phyloP scores from a whole-genome alignment of 192 early-diverging fungal species.

The Linderina pennispora region DNA sequence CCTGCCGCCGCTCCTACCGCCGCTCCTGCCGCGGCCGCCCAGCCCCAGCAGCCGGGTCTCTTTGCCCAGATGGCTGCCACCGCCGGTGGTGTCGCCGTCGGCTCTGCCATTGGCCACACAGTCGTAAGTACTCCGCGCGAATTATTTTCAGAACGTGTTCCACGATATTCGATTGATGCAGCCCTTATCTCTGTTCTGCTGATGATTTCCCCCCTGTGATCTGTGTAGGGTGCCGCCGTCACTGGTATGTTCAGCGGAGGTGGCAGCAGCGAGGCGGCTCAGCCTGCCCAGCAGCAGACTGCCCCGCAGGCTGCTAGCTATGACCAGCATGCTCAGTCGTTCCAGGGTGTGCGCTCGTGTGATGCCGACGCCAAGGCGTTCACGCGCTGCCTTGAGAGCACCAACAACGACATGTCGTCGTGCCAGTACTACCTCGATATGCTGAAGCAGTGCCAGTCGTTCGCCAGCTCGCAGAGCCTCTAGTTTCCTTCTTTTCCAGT shows the following conservation, averaged over 20 bases:
- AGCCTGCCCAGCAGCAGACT: constrained; percentile 32
- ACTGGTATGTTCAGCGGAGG: constrained; percentile 45
- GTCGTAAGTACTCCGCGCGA: constrained; percentile 47
- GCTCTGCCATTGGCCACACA: constrained; percentile 69
- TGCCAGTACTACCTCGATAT: constrained; percentile 92
- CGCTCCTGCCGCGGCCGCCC: constrained; percentile 24
- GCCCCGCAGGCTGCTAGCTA: constrained; percentile 8
- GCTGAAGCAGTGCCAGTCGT: constrained; percentile 80
- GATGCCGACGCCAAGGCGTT: constrained; percentile 79
- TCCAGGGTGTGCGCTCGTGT: constrained; percentile 34
- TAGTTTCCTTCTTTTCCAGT: background rate
- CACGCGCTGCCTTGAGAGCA: constrained; percentile 79
- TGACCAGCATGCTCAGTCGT: constrained; percentile 12
- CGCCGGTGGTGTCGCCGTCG: constrained; percentile 91
- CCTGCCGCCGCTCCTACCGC: constrained; percentile 53
- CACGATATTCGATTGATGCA: background rate
- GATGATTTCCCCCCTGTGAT: background rate
- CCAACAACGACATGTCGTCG: constrained; percentile 66
- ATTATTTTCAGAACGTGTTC: too few species aligned
- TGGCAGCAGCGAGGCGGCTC: constrained; percentile 22
- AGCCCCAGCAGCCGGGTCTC: constrained; percentile 66
- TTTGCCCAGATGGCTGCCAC: constrained; percentile 82
- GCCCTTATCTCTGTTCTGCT: background rate
- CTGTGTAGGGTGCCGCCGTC: constrained; percentile 27
- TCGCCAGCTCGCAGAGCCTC: constrained; percentile 1